Conservation (phyloP, 768 basidiomycete genomes). For the Ephemerocybe angulata region DNA sequence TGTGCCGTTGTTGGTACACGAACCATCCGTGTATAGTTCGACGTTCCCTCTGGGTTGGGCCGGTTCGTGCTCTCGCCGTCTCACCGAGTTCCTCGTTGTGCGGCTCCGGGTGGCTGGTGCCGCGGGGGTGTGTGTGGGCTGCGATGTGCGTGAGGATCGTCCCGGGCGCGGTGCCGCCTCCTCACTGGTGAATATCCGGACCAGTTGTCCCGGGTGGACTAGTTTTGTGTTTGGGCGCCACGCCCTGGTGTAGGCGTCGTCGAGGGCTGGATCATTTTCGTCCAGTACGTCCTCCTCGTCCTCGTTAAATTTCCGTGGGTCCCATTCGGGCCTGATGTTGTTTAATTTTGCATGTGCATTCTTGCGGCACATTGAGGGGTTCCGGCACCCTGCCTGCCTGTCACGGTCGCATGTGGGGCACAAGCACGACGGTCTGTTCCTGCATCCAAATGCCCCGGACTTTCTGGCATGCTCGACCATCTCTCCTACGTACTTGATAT, state of each 20-base stretch:
- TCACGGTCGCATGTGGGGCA: not conserved
- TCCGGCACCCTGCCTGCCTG: not conserved
- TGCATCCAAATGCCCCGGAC: not conserved
- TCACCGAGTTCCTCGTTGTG: too few species aligned
- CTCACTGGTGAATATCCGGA: not conserved
- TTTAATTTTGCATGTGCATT: not conserved
- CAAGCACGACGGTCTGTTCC: not conserved
- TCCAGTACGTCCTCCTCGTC: slow-evolving; percentile 9
- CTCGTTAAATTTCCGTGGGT: not conserved
- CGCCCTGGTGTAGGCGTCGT: not conserved
- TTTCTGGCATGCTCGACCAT: not conserved
- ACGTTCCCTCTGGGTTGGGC: too few species aligned
- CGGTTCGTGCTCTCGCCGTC: too few species aligned
- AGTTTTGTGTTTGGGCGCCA: not conserved
- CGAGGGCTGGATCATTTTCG: slow-evolving; percentile 11
- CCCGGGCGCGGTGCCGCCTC: too few species aligned
- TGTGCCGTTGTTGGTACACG: not conserved
- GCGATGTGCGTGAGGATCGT: too few species aligned
- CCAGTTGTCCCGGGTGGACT: not conserved
- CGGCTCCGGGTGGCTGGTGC: too few species aligned
- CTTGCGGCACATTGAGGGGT: not conserved
- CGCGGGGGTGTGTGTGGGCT: too few species aligned
- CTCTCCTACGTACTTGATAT: not conserved
- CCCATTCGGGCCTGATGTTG: not conserved
- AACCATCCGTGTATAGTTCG: not conserved